Evolutionary conservation across 352 stramenopile species (phyloP).

Genomic region (Lagenidium giganteum): DNA sequence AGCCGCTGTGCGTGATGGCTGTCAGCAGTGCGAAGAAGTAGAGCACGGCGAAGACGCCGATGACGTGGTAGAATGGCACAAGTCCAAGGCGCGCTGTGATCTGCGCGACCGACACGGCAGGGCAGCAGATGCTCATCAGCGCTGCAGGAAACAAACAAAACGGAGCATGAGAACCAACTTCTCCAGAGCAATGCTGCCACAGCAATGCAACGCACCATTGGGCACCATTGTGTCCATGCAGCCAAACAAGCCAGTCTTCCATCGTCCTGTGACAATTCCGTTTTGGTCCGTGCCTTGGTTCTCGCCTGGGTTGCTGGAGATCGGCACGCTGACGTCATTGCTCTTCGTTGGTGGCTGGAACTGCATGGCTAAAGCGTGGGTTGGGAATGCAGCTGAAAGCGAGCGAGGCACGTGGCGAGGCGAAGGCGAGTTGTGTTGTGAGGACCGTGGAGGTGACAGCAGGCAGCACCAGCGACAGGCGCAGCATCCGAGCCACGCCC

Average conservation of each 20-base stretch:
- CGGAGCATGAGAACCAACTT: neutral
- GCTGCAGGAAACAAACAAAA: slow-evolving; percentile 17
- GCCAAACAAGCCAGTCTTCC: slow-evolving; percentile 70
- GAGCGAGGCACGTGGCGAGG: slow-evolving; percentile 4
- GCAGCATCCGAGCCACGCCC: no score
- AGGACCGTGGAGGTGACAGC: no score
- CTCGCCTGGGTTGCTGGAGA: slow-evolving; percentile 22
- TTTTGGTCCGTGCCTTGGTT: slow-evolving; percentile 52
- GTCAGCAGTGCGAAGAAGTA: slow-evolving; percentile 48
- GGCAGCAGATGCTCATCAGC: slow-evolving; percentile 65
- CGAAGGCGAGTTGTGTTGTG: slow-evolving; percentile 2
- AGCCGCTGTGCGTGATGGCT: slow-evolving; percentile 19
- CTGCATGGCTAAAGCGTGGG: slow-evolving; percentile 28
- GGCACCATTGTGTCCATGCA: slow-evolving; percentile 61
- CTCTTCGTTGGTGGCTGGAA: slow-evolving; percentile 51
- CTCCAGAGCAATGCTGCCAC: neutral
- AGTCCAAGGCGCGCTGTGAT: slow-evolving; percentile 55
- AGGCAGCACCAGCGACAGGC: no score
- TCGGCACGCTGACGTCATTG: slow-evolving; percentile 34
- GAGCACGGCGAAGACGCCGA: slow-evolving; percentile 38
- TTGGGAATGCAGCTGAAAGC: neutral
- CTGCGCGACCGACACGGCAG: slow-evolving; percentile 53
- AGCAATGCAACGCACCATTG: slow-evolving; percentile 38
- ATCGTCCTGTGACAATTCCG: slow-evolving; percentile 63
- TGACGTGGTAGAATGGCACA: slow-evolving; percentile 48